These are phyloP conservation scores for Bipolaris zeicola DNA, from an alignment of 2,329 filamentous ascomycete genomes.

Conservation along the genomic window DNA sequence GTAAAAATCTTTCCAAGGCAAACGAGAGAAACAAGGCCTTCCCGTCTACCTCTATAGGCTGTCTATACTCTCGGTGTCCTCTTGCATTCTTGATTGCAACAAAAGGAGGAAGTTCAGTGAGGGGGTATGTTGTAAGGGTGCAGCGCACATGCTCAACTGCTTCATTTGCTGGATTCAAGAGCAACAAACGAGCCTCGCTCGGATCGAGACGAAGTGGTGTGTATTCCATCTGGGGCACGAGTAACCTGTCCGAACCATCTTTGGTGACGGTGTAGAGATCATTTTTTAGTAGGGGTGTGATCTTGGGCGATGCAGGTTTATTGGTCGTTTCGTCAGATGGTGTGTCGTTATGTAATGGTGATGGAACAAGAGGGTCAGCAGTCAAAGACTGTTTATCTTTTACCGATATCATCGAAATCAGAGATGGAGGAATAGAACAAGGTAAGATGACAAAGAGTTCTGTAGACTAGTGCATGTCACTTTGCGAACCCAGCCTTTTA, in stretches of 20 bases:
- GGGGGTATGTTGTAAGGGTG: neutral
- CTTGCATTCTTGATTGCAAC: slow-evolving; percentile 3
- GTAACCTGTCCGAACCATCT: neutral
- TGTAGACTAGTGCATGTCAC: neutral
- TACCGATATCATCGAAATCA: neutral
- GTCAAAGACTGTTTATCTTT: neutral
- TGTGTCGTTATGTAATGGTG: neutral
- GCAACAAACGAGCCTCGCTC: slow-evolving; percentile 37
- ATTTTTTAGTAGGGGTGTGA: neutral
- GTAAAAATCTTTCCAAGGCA: neutral
- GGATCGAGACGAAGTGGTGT: neutral
- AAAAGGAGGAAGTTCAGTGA: neutral
- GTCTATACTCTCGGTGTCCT: neutral
- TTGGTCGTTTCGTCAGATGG: neutral
- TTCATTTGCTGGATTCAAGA: slow-evolving; percentile 2
- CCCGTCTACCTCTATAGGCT: neutral
- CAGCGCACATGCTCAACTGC: neutral
- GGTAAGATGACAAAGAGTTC: neutral
- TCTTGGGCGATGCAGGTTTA: too few relatives aligned
- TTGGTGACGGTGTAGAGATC: neutral
- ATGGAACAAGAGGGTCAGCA: neutral
- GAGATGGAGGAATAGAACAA: neutral
- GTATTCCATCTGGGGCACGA: neutral
- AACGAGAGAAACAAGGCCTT: neutral
- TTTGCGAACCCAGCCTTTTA: neutral